Base-by-base conservation (phyloP, 106 monocot species). In the Acorus calamus region DNA sequence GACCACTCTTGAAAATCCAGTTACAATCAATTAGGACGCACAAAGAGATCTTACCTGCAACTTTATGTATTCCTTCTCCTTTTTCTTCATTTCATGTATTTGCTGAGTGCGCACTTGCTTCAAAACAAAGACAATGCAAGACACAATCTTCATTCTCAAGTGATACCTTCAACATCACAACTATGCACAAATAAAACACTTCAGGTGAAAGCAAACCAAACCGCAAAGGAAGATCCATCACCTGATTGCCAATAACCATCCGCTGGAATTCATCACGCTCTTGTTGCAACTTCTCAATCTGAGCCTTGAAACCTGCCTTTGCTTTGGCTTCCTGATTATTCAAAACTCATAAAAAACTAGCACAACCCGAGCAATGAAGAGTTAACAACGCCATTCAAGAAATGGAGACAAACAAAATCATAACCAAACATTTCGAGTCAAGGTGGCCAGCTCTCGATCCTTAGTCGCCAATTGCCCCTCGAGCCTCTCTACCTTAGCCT, bases 201-300 rank as follows among this genome's bases (percentile, higher is more conserved):
- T 44, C 57, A 52, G 59, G 49, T 13, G 53, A 43, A 51, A 11
- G 43, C 43, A 44, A 12, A 58, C 48, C 13, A 57, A 4, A 53
- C 14, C 51, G 7, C 14, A 8, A 59, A 59, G 10, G 5, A 28
- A 28, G 47, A 66, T 70, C 55, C 57, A 5, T 71, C 47, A 98
- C 98, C 98, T 98, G 98, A 77, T 92, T 85, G 9, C 98, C 98
- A 67, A 98, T 88, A 49, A 98, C 88, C 98, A 92, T 98, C 70
- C 77, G 91, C 66, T 98, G 98, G 79, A 86, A 98, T 73, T 98
- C 98, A 85, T 98, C 98, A 52, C 88, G 64, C 63, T 98, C 98
- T 60, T 98, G 85, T 53, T 98, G 98, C 59, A 98, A 71, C 66
- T 92, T 98, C 42, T 98, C 98, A 59, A 98, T 85, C 68, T 98